Conservation (phyloP, 2,329 filamentous ascomycete genomes). For the Emydomyces testavorans region DNA sequence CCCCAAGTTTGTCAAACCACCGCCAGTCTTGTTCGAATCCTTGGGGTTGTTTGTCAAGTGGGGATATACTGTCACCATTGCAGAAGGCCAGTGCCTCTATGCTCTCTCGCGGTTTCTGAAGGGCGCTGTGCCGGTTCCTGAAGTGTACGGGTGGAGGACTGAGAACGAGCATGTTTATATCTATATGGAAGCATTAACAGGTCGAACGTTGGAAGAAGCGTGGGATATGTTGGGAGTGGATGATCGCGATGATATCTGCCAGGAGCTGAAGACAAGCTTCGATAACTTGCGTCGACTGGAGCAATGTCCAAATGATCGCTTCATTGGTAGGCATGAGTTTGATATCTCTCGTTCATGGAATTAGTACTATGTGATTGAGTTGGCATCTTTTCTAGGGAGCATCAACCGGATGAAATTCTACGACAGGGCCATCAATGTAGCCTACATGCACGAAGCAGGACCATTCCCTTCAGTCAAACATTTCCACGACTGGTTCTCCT, state of each 20-base stretch:
- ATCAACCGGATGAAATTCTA: constrained; percentile 17
- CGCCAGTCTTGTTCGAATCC: constrained; percentile 23
- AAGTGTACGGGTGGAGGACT: constrained; percentile 28
- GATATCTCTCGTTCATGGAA: constrained; percentile 1
- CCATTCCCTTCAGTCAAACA: constrained; percentile 23
- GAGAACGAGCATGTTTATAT: constrained; percentile 21
- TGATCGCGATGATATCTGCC: constrained; percentile 15
- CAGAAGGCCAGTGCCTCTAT: constrained; percentile 27
- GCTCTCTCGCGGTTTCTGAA: constrained; percentile 18
- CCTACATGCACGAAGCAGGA: constrained; percentile 20
- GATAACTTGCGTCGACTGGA: constrained; percentile 20
- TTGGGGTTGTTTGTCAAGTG: constrained; percentile 28
- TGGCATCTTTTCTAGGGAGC: constrained; percentile 20
- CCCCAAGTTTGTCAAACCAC: background rate
- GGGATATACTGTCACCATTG: constrained; percentile 20
- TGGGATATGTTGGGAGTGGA: constrained; percentile 20
- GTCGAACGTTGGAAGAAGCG: constrained; percentile 20
- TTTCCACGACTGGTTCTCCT: constrained; percentile 27
- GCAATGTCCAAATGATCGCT: constrained; percentile 21
- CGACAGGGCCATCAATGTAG: constrained; percentile 18
- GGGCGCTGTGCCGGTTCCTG: constrained; percentile 27
- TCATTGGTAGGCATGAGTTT: constrained; percentile 24
- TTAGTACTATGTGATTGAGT: too few relatives aligned
- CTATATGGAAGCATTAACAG: constrained; percentile 26
- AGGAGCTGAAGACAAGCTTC: constrained; percentile 17